These are phyloP conservation scores for Cystobasidium slooffiae DNA, from an alignment of 1,284 basidiomycete genomes.

Conservation along the genomic window DNA sequence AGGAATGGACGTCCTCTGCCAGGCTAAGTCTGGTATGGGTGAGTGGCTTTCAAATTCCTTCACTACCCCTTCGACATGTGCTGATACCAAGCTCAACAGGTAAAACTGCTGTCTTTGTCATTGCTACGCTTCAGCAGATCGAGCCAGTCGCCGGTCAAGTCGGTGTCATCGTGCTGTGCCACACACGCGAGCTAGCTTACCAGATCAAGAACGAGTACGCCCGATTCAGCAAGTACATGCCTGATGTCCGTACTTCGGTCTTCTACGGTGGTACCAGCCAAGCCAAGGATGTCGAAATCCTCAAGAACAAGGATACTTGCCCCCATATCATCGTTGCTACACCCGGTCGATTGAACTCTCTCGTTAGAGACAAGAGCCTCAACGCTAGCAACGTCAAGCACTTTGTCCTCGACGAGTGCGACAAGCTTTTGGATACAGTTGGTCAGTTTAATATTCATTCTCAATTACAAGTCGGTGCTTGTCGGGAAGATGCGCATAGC, in stretches of 20 bases:
- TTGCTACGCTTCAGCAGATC: constrained; percentile 96
- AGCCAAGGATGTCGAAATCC: constrained; percentile 87
- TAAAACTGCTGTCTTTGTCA: constrained; percentile 99
- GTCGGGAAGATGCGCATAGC: no score
- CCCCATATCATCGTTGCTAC: constrained; percentile 99
- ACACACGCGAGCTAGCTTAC: constrained; percentile 98
- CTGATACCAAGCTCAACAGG: constrained; percentile 55
- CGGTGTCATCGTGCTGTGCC: constrained; percentile 95
- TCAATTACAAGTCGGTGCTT: not conserved
- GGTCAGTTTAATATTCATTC: constrained; percentile 72
- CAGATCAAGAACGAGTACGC: constrained; percentile 99
- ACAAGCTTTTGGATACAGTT: constrained; percentile 99
- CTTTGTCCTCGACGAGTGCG: constrained; percentile 99
- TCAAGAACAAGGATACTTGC: constrained; percentile 96
- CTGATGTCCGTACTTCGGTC: constrained; percentile 93
- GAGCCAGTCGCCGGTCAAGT: constrained; percentile 99
- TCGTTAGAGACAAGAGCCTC: constrained; percentile 88
- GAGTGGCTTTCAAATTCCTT: constrained; percentile 17
- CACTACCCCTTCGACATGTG: not conserved
- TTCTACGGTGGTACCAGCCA: constrained; percentile 98
- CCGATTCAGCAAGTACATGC: constrained; percentile 99
- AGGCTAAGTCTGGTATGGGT: constrained; percentile 98
- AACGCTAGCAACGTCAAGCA: constrained; percentile 95
- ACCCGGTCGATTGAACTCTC: constrained; percentile 90
- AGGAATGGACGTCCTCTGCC: constrained; percentile 99